phyloP scores from a whole-genome alignment of 2,329 filamentous ascomycete genomes.

The Aspergillus arachidicola region DNA sequence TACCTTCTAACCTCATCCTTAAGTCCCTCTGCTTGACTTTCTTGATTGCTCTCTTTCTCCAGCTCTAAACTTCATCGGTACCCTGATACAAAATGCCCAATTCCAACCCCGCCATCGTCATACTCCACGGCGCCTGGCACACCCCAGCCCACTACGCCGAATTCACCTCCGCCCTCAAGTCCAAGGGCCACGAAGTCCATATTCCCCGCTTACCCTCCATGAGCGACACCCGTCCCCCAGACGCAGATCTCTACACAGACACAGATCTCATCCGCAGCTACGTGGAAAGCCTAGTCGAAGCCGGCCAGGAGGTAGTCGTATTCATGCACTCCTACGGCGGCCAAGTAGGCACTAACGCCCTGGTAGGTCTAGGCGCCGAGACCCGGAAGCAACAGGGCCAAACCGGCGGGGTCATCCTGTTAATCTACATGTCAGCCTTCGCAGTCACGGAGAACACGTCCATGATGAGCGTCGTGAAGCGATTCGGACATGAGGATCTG shows the following conservation, averaged over 20 bases:
- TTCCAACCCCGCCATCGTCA: neutral
- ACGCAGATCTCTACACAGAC: neutral
- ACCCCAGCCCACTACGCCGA: neutral
- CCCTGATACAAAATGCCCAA: neutral
- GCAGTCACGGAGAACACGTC: neutral
- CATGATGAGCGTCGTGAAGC: slow-evolving; percentile 9
- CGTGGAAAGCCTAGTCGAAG: neutral
- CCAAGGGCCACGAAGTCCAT: neutral
- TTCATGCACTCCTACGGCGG: slow-evolving; percentile 18
- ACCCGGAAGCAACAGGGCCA: neutral
- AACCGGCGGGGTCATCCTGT: neutral
- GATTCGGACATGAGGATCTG: neutral
- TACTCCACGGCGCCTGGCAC: neutral
- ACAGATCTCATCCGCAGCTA: neutral
- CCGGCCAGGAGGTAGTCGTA: slow-evolving; percentile 7
- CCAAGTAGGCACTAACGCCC: neutral
- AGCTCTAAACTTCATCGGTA: too few relatives aligned
- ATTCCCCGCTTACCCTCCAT: neutral
- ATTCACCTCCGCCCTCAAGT: neutral
- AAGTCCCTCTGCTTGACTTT: too few relatives aligned
- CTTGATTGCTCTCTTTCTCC: too few relatives aligned
- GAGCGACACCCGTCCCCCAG: neutral
- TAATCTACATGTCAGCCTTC: slow-evolving; percentile 1
- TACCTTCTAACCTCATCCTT: too few relatives aligned
- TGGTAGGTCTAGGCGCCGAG: neutral